phyloP scores from a whole-genome alignment of 305 asterid genomes.

The Nicotiana rustica region DNA sequence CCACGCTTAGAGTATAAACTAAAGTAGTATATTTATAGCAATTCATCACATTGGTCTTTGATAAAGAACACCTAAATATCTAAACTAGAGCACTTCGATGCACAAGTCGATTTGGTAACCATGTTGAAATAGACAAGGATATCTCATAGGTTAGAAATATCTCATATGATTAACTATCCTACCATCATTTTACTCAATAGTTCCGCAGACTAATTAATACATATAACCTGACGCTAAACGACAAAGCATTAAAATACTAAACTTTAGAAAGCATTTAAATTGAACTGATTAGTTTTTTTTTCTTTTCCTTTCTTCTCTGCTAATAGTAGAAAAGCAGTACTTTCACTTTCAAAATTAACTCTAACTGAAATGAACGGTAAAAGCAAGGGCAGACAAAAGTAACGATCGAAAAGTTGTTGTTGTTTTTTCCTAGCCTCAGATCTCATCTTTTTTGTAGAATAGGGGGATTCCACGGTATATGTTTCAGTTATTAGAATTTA shows the following conservation, averaged over 20 bases:
- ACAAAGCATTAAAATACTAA: no score
- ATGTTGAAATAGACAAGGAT: no score
- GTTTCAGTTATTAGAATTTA: background rate
- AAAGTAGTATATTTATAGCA: background rate
- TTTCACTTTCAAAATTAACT: background rate
- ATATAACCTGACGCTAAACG: no score
- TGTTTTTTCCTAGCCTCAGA: background rate
- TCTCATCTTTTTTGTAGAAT: background rate
- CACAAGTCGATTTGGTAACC: no score
- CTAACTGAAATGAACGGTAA: background rate
- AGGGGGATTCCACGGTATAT: background rate
- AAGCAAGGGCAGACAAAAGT: background rate
- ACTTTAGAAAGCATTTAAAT: background rate
- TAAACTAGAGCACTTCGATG: no score
- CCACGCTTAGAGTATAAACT: no score
- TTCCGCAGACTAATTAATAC: no score
- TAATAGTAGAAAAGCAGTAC: background rate
- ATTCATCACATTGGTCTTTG: background rate
- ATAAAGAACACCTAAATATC: background rate
- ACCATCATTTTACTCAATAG: no score
- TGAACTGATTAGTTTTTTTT: background rate
- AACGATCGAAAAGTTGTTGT: constrained; percentile 4
- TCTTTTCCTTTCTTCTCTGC: background rate
- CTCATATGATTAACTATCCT: no score
- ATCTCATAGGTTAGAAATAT: no score